These are phyloP conservation scores for Inga leiocalycina DNA, from an alignment of 306 rosid genomes.

Conservation along the genomic window DNA sequence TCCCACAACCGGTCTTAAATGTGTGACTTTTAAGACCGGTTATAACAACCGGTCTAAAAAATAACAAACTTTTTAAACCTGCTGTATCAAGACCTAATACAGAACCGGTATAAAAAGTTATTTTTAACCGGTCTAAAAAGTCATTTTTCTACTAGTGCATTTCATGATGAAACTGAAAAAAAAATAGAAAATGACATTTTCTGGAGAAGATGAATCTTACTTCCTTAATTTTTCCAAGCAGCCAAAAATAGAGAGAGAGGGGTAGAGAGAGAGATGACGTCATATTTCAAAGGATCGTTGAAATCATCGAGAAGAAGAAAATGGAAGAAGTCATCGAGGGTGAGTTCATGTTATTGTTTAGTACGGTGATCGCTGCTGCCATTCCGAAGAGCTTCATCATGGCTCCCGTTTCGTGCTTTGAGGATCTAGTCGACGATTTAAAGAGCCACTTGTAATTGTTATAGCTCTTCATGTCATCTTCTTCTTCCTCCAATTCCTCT, in stretches of 20 bases:
- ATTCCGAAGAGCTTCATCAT: background rate
- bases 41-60: too few species aligned
- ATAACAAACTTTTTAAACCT: too few species aligned
- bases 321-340: conserved; percentile 59
- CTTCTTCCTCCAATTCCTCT: background rate
- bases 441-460: conserved; percentile 52
- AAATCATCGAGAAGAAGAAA: conserved; percentile 57
- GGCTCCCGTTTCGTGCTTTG: conserved; percentile 27
- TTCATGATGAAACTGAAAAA: conserved; percentile 82
- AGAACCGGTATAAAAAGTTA: too few species aligned
- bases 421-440: conserved; percentile 43
- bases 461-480: conserved; percentile 4
- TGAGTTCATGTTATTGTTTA: conserved; percentile 22
- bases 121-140: too few species aligned
- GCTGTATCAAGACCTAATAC: too few species aligned
- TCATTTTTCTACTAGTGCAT: too few species aligned
- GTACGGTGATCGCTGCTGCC: background rate
- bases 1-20: too few species aligned
- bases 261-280: conserved; percentile 45
- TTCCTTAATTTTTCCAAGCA: too few species aligned
- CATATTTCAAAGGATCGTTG: conserved; percentile 57
- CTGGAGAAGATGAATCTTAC: background rate
- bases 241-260: background rate
- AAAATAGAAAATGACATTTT: background rate
- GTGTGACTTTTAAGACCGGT: too few species aligned